Percentiles rank a stretch among this genome's conserved stretches.
These are phyloP conservation scores for Aspergillus carbonarius DNA, from an alignment of 2,329 filamentous ascomycete genomes.

Conservation along the genomic window DNA sequence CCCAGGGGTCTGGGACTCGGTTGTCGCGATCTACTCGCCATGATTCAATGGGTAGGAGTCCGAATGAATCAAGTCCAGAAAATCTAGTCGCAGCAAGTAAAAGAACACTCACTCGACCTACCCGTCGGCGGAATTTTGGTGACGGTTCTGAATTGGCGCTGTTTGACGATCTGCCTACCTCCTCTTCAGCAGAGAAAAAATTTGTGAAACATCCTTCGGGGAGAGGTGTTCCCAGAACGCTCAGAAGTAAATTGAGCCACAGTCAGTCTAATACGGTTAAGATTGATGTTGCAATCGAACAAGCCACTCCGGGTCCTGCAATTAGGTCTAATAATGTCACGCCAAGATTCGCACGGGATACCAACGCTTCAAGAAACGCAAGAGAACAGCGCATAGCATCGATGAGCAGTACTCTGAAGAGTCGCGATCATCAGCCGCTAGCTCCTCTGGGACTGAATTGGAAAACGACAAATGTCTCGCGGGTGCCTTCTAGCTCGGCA, in stretches of 20 bases:
- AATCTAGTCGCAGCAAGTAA: constrained; percentile 57
- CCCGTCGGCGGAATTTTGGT: constrained; percentile 72
- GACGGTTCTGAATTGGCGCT: constrained; percentile 89
- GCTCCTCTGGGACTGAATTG: constrained; percentile 58
- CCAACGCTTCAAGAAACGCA: constrained; percentile 64
- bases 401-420: constrained; percentile 34
- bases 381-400: constrained; percentile 60
- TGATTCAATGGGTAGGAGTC: constrained; percentile 49
- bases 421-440: constrained; percentile 47
- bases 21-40: constrained; percentile 44
- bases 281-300: constrained; percentile 47
- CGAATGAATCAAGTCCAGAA: constrained; percentile 51
- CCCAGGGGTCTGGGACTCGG: constrained; percentile 43
- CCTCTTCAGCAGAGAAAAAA: constrained; percentile 73
- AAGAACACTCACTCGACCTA: constrained; percentile 72
- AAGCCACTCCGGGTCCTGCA: constrained; percentile 59
- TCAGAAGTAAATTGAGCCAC: constrained; percentile 53
- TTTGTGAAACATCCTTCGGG: constrained; percentile 77
- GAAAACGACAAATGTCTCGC: constrained; percentile 56
- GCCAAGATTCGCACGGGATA: constrained; percentile 66
- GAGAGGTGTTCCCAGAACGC: constrained; percentile 64
- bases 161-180: constrained; percentile 94
- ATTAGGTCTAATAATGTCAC: constrained; percentile 50
- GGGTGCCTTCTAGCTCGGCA: constrained; percentile 52
- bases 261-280: constrained; percentile 33